phyloP scores from a whole-genome alignment of 768 basidiomycete genomes.

The Lentinula detonsa region DNA sequence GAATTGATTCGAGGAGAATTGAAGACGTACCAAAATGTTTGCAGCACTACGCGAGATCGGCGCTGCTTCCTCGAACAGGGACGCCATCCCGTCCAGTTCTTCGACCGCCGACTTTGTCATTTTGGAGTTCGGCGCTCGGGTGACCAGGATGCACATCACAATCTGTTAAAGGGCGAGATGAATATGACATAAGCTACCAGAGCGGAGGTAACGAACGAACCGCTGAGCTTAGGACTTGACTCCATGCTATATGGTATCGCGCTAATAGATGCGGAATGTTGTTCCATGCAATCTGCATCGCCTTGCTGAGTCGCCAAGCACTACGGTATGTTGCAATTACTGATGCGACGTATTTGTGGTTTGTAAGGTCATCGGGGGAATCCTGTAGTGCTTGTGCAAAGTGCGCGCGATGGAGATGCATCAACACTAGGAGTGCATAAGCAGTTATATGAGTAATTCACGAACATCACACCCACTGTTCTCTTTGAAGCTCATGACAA shows the following conservation, averaged over 20 bases:
- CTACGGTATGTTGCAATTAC: constrained; percentile 70
- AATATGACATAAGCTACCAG: background rate
- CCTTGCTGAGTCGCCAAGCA: constrained; percentile 58
- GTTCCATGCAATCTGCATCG: constrained; percentile 37
- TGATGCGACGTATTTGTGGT: constrained; percentile 61
- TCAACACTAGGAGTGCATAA: constrained; percentile 33
- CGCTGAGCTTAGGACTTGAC: constrained; percentile 56
- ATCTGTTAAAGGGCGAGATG: constrained; percentile 31
- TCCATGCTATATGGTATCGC: constrained; percentile 55
- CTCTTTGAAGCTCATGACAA: constrained; percentile 43
- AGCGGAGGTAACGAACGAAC: constrained; percentile 30
- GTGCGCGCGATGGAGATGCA: constrained; percentile 63
- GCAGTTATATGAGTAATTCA: background rate
- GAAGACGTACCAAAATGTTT: constrained; percentile 20
- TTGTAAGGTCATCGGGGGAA: constrained; percentile 46
- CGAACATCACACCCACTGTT: constrained; percentile 26
- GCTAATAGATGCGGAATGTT: constrained; percentile 33
- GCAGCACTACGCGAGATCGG: constrained; percentile 38
- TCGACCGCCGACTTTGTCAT: constrained; percentile 41
- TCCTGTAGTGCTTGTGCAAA: constrained; percentile 65
- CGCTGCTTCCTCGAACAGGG: constrained; percentile 43
- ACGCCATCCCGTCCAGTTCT: constrained; percentile 38
- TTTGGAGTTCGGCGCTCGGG: constrained; percentile 40
- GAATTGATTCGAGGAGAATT: constrained; percentile 21
- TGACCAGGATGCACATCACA: constrained; percentile 51